These are phyloP conservation scores for Scheffersomyces lignicola DNA, from an alignment of 1,139 yeast genomes.

Conservation along the genomic window DNA sequence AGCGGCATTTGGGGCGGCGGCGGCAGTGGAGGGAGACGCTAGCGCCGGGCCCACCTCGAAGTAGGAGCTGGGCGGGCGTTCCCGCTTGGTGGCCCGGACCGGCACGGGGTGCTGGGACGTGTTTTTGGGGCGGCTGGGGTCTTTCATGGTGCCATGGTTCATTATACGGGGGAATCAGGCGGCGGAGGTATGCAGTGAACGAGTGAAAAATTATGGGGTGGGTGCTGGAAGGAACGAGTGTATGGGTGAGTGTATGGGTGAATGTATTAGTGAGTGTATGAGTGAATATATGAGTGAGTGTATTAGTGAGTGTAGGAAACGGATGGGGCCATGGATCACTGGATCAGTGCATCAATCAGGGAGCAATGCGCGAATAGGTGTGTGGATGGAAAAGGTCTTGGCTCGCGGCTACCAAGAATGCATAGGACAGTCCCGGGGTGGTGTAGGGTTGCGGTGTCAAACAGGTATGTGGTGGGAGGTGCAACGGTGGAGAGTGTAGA, in stretches of 20 bases:
- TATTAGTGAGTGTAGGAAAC: neutral
- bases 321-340: no score
- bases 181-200: neutral
- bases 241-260: neutral
- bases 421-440: no score
- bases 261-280: slow-evolving; percentile 3
- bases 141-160: neutral
- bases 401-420: no score
- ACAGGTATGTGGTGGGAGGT: no score
- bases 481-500: no score
- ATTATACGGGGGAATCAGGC: neutral
- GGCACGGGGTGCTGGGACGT: slow-evolving; percentile 3
- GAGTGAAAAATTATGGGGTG: no score
- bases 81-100: slow-evolving; percentile 15
- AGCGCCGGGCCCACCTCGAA: slow-evolving; percentile 38
- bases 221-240: no score
- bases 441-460: no score
- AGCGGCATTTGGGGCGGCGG: slow-evolving; percentile 20
- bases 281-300: slow-evolving; percentile 4
- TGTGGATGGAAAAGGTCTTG: no score
- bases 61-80: slow-evolving; percentile 24
- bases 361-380: no score
- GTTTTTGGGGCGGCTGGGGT: neutral
- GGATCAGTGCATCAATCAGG: no score
- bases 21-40: slow-evolving; percentile 51